Percentiles rank a stretch among this genome's conserved stretches.
Evolutionary conservation across 2,329 filamentous ascomycete species (phyloP).

Genomic region (Colletotrichum musae): DNA sequence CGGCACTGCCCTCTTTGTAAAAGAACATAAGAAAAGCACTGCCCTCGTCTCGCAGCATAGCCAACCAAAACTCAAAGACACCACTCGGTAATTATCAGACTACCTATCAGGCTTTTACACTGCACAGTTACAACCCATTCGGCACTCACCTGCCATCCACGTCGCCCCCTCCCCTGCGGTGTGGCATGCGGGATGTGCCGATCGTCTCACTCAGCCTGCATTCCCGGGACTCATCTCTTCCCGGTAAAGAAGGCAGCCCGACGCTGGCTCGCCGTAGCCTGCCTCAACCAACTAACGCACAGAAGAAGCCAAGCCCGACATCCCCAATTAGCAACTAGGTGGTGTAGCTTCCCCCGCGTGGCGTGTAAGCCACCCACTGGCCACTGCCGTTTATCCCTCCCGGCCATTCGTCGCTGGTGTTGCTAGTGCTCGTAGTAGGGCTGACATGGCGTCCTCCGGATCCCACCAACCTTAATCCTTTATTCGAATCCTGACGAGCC

Average conservation of each 20-base stretch:
- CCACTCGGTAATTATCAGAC: too few relatives aligned
- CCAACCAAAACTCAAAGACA: too few relatives aligned
- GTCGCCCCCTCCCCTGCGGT: too few relatives aligned
- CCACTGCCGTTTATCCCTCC: background rate
- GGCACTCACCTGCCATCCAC: too few relatives aligned
- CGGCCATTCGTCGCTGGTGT: slow-evolving; percentile 8
- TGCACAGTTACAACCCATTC: too few relatives aligned
- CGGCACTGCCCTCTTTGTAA: too few relatives aligned
- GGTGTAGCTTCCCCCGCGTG: background rate
- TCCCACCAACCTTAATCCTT: background rate
- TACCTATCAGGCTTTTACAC: too few relatives aligned
- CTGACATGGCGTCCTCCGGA: slow-evolving; percentile 22
- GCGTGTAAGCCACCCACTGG: background rate
- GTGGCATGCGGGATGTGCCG: too few relatives aligned
- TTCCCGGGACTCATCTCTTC: too few relatives aligned
- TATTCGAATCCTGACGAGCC: background rate
- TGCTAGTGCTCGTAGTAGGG: background rate
- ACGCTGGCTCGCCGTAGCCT: background rate
- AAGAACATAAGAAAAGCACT: too few relatives aligned
- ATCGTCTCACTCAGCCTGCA: too few relatives aligned
- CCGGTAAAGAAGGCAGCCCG: background rate
- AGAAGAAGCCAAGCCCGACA: slow-evolving; percentile 6
- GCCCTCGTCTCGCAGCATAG: too few relatives aligned
- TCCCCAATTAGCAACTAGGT: background rate
- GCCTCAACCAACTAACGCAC: background rate